Percentiles rank a stretch among this genome's conserved stretches.
Evolutionary conservation across 305 asterid species (phyloP).

Genomic region (Ajuga reptans): DNA sequence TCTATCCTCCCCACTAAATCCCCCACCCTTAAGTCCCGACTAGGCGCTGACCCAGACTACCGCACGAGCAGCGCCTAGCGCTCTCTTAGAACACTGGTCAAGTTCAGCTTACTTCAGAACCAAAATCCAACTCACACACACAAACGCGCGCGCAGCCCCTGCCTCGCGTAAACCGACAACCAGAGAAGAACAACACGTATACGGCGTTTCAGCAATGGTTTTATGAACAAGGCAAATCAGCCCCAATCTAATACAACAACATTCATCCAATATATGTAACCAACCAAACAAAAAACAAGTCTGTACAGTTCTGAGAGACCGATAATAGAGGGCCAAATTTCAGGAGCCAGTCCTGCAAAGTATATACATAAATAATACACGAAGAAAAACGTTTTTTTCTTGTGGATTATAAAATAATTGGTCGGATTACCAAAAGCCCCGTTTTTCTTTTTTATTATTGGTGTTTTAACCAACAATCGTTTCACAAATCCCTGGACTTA

Average conservation of each 20-base stretch:
- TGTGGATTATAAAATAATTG: constrained; percentile 26
- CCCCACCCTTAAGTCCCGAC: no score
- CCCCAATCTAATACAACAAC: not conserved
- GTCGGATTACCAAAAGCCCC: not conserved
- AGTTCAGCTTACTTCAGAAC: no score
- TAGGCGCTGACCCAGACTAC: no score
- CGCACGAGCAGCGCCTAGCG: no score
- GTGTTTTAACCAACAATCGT: not conserved
- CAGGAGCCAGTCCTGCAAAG: constrained; percentile 21
- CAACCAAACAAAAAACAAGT: constrained; percentile 24
- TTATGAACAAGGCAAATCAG: not conserved
- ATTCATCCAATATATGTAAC: constrained; percentile 23
- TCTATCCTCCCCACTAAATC: no score
- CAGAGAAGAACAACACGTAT: not conserved
- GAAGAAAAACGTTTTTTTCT: constrained; percentile 19
- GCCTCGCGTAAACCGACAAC: not conserved
- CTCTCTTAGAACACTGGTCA: no score
- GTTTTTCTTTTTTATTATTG: not conserved
- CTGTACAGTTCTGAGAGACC: constrained; percentile 32
- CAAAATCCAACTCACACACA: no score
- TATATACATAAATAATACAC: constrained; percentile 40
- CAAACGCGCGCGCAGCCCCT: not conserved
- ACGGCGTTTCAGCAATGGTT: not conserved
- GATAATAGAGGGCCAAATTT: not conserved
- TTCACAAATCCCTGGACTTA: constrained; percentile 26